Evolutionary conservation across 2,329 filamentous ascomycete species (phyloP), one percentile per base, ranked within the genome.

Genomic region (Aspergillus sp.): DNA sequence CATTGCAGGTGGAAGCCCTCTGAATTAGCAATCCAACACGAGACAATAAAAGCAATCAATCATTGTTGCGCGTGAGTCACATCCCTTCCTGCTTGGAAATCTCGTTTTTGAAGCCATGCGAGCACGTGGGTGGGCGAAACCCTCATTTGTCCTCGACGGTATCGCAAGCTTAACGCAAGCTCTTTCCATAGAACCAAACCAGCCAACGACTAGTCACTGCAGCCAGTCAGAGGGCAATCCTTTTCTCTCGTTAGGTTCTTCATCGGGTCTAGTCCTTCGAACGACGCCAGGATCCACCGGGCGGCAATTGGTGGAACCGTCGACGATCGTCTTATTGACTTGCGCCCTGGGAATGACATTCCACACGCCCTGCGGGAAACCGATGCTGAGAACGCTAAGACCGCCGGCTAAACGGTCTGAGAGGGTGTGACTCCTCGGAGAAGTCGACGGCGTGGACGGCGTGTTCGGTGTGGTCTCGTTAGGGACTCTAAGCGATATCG

Each of bases 341-440:
- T 14, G 42, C 52, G 52, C 52, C 52, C 52, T 54, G 39, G 22
- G 18, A 54, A 47, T 54, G 52, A 54, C 36, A 42, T 42, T 42
- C 36, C 36, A 42, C 36, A 42, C 36, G 36, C 36, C 36, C 36
- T 42, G 36, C 16, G 14, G 36, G 36, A 16, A 42, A 42, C 36
- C 36, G 32, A 14, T 42, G 36, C 14, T 14, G 16, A 42, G 14
- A n/a, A 6, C 36, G 36, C 6, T 42, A 36, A 36, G 7, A 29
- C 26, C 26, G 11, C 32, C 11, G 11, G 32, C 14, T 16, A 12
- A 36, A 36, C 32, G 32, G 32, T 16, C 11, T 16, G 14, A 10
- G 32, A 36, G 26, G 26, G 26, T 9, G 26, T 29, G 26, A 36
- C 14, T 6, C 36, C 36, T n/a, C 16, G 36, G 36, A 42, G 36